These are phyloP conservation scores for Auriscalpium microsporum DNA, from an alignment of 768 basidiomycete species.

Conservation along the genomic window DNA sequence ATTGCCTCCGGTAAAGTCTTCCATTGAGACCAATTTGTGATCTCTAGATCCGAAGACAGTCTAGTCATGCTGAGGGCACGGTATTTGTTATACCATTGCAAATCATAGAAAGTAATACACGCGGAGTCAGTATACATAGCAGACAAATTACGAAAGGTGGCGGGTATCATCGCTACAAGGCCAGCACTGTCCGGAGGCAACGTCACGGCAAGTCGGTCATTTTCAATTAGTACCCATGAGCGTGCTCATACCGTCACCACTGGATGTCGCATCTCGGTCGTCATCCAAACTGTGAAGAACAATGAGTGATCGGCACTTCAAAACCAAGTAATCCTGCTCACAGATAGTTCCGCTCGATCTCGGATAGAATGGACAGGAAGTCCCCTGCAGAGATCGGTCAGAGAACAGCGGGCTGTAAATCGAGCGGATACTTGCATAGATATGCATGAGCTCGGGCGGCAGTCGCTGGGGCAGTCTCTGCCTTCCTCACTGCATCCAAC, in stretches of 20 bases:
- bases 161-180: conserved; percentile 1
- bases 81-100: conserved; percentile 6
- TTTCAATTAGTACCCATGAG: conserved; percentile 17
- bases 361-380: conserved; percentile 83
- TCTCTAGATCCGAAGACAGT: too few species aligned
- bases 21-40: too few species aligned
- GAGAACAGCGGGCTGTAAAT: not conserved
- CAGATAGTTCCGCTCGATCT: conserved; percentile 89
- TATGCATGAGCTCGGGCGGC: conserved; percentile 83
- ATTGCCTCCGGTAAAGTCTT: too few species aligned
- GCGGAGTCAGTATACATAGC: conserved; percentile 1
- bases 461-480: conserved; percentile 69
- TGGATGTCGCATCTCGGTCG: conserved; percentile 56
- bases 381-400: conserved; percentile 49
- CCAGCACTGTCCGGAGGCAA: not conserved
- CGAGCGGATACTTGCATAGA: conserved; percentile 49
- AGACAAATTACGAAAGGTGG: not conserved
- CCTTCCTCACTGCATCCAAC: conserved; percentile 75
- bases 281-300: conserved; percentile 47
- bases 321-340: conserved; percentile 26
- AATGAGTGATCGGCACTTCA: conserved; percentile 1
- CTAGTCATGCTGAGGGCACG: not conserved
- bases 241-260: conserved; percentile 43
- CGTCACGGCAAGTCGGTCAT: conserved; percentile 3
- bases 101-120: conserved; percentile 2